These are phyloP conservation scores for Heliocybe sulcata DNA, from an alignment of 1,284 basidiomycete species.

Conservation along the genomic window DNA sequence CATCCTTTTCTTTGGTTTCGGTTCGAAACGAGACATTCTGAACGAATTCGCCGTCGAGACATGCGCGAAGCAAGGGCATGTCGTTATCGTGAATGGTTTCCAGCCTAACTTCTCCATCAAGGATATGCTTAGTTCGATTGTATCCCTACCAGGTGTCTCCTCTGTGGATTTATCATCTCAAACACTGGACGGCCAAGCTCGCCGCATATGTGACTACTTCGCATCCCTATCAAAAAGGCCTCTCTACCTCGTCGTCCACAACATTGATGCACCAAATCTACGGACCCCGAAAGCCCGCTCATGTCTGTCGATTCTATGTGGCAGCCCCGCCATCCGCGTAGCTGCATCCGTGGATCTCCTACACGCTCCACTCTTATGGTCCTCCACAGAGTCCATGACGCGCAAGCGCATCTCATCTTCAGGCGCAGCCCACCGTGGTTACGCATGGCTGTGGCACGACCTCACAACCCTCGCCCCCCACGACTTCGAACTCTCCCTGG, in stretches of 20 bases:
- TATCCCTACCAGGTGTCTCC: constrained; percentile 45
- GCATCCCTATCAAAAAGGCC: constrained; percentile 17
- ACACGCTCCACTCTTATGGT: constrained; percentile 74
- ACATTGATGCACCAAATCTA: constrained; percentile 73
- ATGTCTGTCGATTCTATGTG: constrained; percentile 62
- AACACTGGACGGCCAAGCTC: constrained; percentile 52
- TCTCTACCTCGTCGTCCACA: constrained; percentile 81
- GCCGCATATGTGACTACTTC: constrained; percentile 61
- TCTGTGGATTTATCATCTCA: constrained; percentile 27
- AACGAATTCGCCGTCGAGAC: constrained; percentile 61
- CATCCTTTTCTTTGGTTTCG: constrained; percentile 80
- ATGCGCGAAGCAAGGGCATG: constrained; percentile 56
- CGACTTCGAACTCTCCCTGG: constrained; percentile 67
- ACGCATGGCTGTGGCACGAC: constrained; percentile 86
- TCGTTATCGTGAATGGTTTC: constrained; percentile 78
- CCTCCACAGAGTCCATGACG: constrained; percentile 48
- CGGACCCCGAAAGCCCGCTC: constrained; percentile 56
- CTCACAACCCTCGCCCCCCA: constrained; percentile 79
- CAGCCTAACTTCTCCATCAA: constrained; percentile 64
- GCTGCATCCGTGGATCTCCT: constrained; percentile 83
- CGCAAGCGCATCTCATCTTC: constrained; percentile 28
- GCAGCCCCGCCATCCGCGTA: constrained; percentile 69
- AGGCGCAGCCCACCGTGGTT: constrained; percentile 39
- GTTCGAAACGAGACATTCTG: constrained; percentile 73
- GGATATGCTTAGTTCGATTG: constrained; percentile 67